These are phyloP conservation scores for Senecio squalidus DNA, from an alignment of 140 eudicot species.

Conservation along the genomic window DNA sequence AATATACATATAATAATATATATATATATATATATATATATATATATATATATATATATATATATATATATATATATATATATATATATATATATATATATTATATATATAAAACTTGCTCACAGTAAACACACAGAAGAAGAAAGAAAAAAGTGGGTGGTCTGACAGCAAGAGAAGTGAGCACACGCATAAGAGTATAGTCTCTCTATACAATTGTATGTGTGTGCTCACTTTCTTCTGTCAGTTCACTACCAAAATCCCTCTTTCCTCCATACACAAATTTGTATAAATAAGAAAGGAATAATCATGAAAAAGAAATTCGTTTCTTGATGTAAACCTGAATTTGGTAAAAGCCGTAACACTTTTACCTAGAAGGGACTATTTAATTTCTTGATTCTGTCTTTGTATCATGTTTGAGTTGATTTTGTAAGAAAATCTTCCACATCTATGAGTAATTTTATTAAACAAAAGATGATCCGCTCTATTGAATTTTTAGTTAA, in stretches of 20 bases:
- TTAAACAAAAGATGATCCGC: neutral
- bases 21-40: too few relatives aligned
- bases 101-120: neutral
- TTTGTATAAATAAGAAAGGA: neutral
- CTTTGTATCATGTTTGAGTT: conserved; percentile 8
- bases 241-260: conserved; percentile 28
- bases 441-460: conserved; percentile 13
- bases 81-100: too few relatives aligned
- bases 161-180: conserved; percentile 53
- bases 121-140: neutral
- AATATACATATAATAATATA: too few relatives aligned
- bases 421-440: neutral
- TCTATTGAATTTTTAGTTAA: conserved; percentile 10
- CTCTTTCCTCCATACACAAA: neutral
- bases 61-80: too few relatives aligned
- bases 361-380: neutral
- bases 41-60: too few relatives aligned
- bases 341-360: neutral
- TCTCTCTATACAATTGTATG: conserved; percentile 35
- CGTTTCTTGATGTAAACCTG: neutral
- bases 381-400: too few relatives aligned
- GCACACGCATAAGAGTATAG: conserved; percentile 42
- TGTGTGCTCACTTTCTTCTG: conserved; percentile 64
- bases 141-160: conserved; percentile 20
- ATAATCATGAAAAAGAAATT: neutral